Conservation (phyloP, 257 asterid species). For the Lithospermum erythrorhizon region DNA sequence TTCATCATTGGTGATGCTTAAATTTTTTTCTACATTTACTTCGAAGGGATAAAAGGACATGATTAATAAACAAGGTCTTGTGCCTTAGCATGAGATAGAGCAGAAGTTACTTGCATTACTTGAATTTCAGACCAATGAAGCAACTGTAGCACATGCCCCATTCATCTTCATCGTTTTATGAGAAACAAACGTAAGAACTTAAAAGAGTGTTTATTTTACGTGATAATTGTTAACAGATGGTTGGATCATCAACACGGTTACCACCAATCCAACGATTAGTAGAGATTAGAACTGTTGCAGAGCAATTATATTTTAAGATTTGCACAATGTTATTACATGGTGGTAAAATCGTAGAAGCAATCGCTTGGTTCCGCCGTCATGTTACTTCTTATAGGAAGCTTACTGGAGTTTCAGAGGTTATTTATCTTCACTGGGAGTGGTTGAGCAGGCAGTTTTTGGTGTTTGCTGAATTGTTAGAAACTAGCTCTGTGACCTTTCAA, state of each 20-base stretch:
- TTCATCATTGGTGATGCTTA: neutral
- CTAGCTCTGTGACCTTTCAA: conserved; percentile 46
- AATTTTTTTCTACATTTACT: neutral
- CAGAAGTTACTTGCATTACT: neutral
- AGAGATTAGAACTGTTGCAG: conserved; percentile 83
- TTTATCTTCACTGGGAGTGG: conserved; percentile 97
- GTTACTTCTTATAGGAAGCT: conserved; percentile 54
- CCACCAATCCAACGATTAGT: conserved; percentile 81
- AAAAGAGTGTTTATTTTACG: neutral
- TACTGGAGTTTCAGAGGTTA: conserved; percentile 62
- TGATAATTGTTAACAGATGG: conserved; percentile 41
- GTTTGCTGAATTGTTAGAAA: conserved; percentile 85
- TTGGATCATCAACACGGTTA: conserved; percentile 79
- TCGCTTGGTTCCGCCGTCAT: conserved; percentile 76
- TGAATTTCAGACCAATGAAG: neutral
- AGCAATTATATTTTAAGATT: conserved; percentile 83
- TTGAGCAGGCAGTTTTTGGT: conserved; percentile 82
- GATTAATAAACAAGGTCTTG: neutral
- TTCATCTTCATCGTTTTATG: neutral
- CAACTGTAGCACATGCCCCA: neutral
- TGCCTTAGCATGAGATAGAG: neutral
- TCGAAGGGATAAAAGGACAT: too few species aligned
- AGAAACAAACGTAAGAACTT: neutral
- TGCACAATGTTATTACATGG: conserved; percentile 80
- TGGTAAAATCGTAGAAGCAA: conserved; percentile 82